Conservation (phyloP, 1,284 basidiomycete genomes). For the Ustilago trichophora region DNA sequence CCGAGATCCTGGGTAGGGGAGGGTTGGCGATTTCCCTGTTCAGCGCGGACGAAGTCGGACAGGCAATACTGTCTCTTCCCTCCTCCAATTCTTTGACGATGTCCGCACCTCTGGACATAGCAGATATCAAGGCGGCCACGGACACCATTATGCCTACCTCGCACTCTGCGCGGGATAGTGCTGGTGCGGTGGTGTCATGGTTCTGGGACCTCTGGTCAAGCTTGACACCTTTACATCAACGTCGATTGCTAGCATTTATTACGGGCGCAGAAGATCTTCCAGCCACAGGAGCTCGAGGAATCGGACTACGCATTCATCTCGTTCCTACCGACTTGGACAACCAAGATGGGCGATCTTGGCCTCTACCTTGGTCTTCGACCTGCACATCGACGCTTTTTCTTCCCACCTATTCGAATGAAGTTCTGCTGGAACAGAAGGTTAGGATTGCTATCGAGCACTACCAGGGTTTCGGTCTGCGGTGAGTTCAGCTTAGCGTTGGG, state of each 20-base stretch:
- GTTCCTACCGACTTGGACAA: conserved; percentile 9
- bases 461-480: conserved; percentile 51
- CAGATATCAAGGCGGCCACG: conserved; percentile 24
- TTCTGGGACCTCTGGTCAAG: conserved; percentile 48
- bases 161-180: neutral
- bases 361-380: conserved; percentile 54
- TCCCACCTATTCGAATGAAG: conserved; percentile 26
- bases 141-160: conserved; percentile 23
- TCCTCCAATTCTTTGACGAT: neutral
- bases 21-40: conserved; percentile 41
- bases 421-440: conserved; percentile 33
- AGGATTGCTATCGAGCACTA: conserved; percentile 49
- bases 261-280: conserved; percentile 53
- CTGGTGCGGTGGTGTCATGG: neutral
- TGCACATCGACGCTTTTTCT: conserved; percentile 58
- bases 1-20: conserved; percentile 16
- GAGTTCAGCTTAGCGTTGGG: too few species aligned
- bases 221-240: conserved; percentile 24
- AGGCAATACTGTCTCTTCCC: conserved; percentile 23
- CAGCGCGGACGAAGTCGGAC: conserved; percentile 10
- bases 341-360: conserved; percentile 24
- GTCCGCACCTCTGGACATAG: conserved; percentile 32
- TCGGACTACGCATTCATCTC: conserved; percentile 50
- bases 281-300: conserved; percentile 32
- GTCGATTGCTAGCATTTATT: conserved; percentile 51